Evolutionary conservation across 768 basidiomycete species (phyloP).

Genomic region (Tylopilus plumbeoviolaceoides): DNA sequence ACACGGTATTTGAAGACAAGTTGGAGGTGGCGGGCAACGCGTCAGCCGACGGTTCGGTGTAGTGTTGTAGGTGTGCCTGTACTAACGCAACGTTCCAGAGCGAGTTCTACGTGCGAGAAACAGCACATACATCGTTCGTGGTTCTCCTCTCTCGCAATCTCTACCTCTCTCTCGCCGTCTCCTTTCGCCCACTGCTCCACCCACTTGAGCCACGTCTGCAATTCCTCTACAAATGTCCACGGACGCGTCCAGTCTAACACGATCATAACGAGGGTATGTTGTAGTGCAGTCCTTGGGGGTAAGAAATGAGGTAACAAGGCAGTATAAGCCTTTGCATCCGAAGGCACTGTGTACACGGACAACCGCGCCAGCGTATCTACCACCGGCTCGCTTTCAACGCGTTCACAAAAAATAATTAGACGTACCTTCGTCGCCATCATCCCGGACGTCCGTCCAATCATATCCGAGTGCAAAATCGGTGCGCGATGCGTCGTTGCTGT

Average conservation of each 20-base stretch:
- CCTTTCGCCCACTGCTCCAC: constrained; percentile 77
- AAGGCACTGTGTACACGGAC: constrained; percentile 89
- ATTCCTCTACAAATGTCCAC: constrained; percentile 83
- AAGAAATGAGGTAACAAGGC: constrained; percentile 74
- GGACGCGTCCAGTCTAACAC: constrained; percentile 95
- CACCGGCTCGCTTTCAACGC: background rate
- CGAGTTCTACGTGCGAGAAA: background rate
- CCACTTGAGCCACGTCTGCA: constrained; percentile 83
- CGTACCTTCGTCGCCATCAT: constrained; percentile 93
- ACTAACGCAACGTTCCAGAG: constrained; percentile 42
- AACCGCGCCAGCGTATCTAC: constrained; percentile 84
- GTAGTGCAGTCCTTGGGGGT: constrained; percentile 61
- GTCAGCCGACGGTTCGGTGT: constrained; percentile 73
- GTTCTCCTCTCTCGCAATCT: constrained; percentile 75
- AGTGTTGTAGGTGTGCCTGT: constrained; percentile 86
- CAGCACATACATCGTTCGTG: constrained; percentile 69
- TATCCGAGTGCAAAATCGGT: constrained; percentile 87
- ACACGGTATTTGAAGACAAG: constrained; percentile 55
- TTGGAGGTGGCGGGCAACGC: constrained; percentile 59
- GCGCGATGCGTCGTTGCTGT: constrained; percentile 53
- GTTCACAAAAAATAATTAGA: background rate
- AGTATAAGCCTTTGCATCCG: constrained; percentile 66
- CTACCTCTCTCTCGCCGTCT: constrained; percentile 63
- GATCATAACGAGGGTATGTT: constrained; percentile 76
- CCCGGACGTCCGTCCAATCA: constrained; percentile 85